Percentiles rank a stretch among this genome's conserved stretches.
Conservation (phyloP, 257 asterid genomes). For the Rehmannia glutinosa region DNA sequence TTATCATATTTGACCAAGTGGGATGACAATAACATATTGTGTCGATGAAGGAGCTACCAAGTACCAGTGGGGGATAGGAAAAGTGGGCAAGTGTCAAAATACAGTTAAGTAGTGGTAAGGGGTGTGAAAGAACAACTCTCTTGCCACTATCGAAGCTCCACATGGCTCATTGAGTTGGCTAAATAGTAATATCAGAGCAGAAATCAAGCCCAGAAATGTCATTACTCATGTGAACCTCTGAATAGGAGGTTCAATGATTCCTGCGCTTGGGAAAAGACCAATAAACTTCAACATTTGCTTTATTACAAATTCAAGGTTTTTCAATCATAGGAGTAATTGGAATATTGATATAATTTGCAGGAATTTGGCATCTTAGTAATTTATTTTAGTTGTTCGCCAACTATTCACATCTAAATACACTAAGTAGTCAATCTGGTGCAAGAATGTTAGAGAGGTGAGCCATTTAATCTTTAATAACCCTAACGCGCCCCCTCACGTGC, state of each 20-base stretch:
- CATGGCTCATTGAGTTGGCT: background rate
- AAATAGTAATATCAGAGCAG: background rate
- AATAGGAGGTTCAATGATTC: background rate
- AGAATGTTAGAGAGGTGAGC: too few relatives aligned
- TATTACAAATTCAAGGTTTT: background rate
- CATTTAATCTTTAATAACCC: too few relatives aligned
- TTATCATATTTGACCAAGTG: background rate
- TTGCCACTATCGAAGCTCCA: background rate
- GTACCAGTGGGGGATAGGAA: background rate
- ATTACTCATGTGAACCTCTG: background rate
- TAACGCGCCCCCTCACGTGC: too few relatives aligned
- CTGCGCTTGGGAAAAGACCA: background rate
- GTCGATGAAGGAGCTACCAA: background rate
- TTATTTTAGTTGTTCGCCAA: constrained; percentile 1
- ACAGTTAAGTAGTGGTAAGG: background rate
- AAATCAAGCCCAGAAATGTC: background rate
- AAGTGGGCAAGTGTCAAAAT: background rate
- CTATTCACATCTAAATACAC: background rate
- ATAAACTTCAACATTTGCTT: background rate
- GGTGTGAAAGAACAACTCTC: background rate
- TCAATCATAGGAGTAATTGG: background rate
- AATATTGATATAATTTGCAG: background rate
- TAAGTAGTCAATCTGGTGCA: too few relatives aligned
- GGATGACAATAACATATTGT: background rate
- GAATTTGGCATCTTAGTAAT: background rate